Evolutionary conservation across 352 stramenopile genomes (phyloP), one percentile per base, ranked within the genome.

Genomic region (Phytophthora pini): DNA sequence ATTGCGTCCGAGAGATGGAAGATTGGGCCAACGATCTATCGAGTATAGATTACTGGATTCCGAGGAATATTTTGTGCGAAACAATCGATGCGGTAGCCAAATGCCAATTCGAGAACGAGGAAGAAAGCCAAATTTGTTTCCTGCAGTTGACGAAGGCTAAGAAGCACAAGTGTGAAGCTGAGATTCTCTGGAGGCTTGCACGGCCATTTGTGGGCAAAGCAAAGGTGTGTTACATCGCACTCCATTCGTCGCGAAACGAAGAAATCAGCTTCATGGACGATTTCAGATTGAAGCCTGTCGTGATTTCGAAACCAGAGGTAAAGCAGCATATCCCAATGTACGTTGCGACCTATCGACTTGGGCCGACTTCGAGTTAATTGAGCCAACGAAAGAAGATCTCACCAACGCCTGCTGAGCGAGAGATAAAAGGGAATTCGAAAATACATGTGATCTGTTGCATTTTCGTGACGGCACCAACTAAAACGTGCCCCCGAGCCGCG

Each of bases 21-120:
- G 4, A 31, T 11, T 60, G 52, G 52, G 52, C 40, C 7, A 10
- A 6, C 32, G 27, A 60, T 11, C 40, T 39, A 13, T 12, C 34
- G 9, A 43, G 5, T 20, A 9, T 24, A 38, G 52, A 59, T 41
- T 59, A 60, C 41, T 60, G 53, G 53, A 61, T 52, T n/a, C 53
- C 43, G 22, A 27, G n/a, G 17, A 32, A 27, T 13, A 60, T 8
- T 51, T 49, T 58, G 51, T 31, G 36, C 24, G 26, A 58, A 48
- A 41, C 26, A 38, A 52, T 60, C 5, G 53, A 60, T 60, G 39
- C 53, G 8, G 40, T 60, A 26, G 53, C 17, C 40, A 60, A 60
- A 34, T 60, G 53, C 2, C 29, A 31, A 12, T 48, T 44, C 20
- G 5, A n/a, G n/a, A 24, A 20, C 40, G n/a, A 46, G 15, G 2